Percentiles rank a stretch among this genome's conserved stretches.
These are phyloP conservation scores for Solanum lycopersicoides DNA, from an alignment of 257 asterid species.

Conservation along the genomic window DNA sequence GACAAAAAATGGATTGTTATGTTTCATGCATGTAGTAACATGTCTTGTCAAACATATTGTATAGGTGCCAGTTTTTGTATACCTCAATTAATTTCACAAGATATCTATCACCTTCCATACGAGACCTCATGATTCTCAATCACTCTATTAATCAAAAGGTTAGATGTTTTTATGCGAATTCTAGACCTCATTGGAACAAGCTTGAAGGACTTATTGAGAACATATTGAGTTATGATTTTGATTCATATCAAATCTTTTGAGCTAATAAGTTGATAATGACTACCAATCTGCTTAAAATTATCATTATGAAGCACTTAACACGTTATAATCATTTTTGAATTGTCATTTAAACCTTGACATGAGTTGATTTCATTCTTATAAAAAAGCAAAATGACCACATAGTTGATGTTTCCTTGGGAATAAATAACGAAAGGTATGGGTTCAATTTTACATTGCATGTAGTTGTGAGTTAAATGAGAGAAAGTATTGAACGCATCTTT, in stretches of 20 bases:
- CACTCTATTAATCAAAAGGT: fast-evolving
- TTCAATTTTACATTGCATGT: not conserved
- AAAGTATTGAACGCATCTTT: too few species aligned
- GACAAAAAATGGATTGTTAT: not conserved
- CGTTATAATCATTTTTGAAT: too few species aligned
- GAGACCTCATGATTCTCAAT: fast-evolving
- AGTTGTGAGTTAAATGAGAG: not conserved
- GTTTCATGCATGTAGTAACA: not conserved
- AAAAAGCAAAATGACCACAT: not conserved
- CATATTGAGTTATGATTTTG: too few species aligned
- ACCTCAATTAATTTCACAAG: fast-evolving
- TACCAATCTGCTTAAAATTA: too few species aligned
- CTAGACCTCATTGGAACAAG: not conserved
- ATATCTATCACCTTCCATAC: fast-evolving
- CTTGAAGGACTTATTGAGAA: not conserved
- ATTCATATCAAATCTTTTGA: too few species aligned
- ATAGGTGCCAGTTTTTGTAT: too few species aligned
- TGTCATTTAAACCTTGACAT: too few species aligned
- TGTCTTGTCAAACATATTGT: not conserved
- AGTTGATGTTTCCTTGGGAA: not conserved
- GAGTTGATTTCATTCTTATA: too few species aligned
- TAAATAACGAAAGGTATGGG: not conserved
- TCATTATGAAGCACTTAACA: too few species aligned
- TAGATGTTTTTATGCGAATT: too few species aligned
- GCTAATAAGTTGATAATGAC: too few species aligned